Conservation (phyloP, 1,284 basidiomycete genomes). For the Marasmius tenuissimus region DNA sequence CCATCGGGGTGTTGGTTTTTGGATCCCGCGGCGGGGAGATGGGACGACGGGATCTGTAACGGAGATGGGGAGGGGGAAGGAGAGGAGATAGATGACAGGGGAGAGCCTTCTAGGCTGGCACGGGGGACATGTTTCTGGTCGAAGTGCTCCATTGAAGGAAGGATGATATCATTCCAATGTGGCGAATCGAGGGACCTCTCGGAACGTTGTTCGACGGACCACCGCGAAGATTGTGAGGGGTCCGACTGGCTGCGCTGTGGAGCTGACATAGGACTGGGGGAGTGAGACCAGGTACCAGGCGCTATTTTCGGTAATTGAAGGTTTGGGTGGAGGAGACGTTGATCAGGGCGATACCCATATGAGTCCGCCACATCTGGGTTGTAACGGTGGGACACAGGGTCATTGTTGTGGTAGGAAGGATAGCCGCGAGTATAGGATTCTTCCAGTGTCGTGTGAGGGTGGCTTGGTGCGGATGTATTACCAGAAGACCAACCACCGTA, state of each 20-base stretch:
- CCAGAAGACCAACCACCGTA: not conserved
- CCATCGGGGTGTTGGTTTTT: constrained; percentile 23
- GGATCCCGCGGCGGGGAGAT: not conserved
- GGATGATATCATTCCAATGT: constrained; percentile 2
- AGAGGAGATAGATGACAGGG: constrained; percentile 8
- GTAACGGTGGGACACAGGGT: not conserved
- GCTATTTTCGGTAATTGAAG: not conserved
- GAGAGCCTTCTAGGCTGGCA: constrained; percentile 1
- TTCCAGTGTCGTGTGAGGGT: not conserved
- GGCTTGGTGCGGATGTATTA: not conserved
- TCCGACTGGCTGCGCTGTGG: not conserved
- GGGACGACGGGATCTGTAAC: not conserved
- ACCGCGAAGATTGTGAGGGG: not conserved
- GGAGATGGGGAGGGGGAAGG: constrained; percentile 10
- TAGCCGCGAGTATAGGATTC: not conserved
- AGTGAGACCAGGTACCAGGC: constrained; percentile 3
- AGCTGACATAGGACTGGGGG: not conserved
- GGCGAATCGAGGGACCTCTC: not conserved
- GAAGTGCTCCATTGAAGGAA: not conserved
- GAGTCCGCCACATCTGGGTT: not conserved
- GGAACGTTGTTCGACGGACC: not conserved
- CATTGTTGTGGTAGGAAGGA: not conserved
- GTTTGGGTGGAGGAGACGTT: not conserved
- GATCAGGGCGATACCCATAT: not conserved
- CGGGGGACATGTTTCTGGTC: constrained; percentile 4